A percentile compares a stretch with the other conserved stretches of the same genome.
Evolutionary conservation across 1,139 yeast species (phyloP).

Genomic region (Yamadazyma sp.): DNA sequence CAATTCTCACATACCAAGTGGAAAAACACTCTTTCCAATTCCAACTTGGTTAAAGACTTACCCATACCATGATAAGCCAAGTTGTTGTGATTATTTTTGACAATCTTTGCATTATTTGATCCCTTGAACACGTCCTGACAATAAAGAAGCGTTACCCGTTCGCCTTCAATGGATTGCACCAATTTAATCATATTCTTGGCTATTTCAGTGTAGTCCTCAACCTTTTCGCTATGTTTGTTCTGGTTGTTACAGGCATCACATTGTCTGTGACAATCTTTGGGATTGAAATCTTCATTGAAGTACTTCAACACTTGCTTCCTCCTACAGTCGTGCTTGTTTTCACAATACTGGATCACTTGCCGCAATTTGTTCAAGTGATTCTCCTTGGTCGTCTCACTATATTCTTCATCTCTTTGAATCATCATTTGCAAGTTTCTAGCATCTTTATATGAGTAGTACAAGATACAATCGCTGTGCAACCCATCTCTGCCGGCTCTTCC

Average conservation of each 20-base stretch:
- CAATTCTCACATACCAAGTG: slow-evolving; percentile 69
- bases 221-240: slow-evolving; percentile 39
- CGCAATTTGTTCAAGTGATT: slow-evolving; percentile 75
- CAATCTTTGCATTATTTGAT: slow-evolving; percentile 59
- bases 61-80: slow-evolving; percentile 72
- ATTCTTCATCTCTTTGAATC: slow-evolving; percentile 73
- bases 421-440: slow-evolving; percentile 70
- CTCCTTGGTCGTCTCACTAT: slow-evolving; percentile 65
- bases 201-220: slow-evolving; percentile 67
- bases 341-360: slow-evolving; percentile 90
- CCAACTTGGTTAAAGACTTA: slow-evolving; percentile 57
- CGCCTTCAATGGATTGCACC: slow-evolving; percentile 55
- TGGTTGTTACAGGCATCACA: slow-evolving; percentile 84
- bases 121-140: slow-evolving; percentile 88
- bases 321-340: slow-evolving; percentile 86
- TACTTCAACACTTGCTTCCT: slow-evolving; percentile 85
- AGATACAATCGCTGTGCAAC: slow-evolving; percentile 69
- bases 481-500: slow-evolving; percentile 99
- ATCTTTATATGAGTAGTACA: slow-evolving; percentile 79
- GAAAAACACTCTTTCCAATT: slow-evolving; percentile 79
- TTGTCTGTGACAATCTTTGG: slow-evolving; percentile 61
- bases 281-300: slow-evolving; percentile 80
- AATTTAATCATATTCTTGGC: slow-evolving; percentile 62
- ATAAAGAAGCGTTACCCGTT: slow-evolving; percentile 71
- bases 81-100: slow-evolving; percentile 60